Base-by-base conservation (phyloP, 1,139 yeast genomes). In the Yamadazyma siamensis region DNA sequence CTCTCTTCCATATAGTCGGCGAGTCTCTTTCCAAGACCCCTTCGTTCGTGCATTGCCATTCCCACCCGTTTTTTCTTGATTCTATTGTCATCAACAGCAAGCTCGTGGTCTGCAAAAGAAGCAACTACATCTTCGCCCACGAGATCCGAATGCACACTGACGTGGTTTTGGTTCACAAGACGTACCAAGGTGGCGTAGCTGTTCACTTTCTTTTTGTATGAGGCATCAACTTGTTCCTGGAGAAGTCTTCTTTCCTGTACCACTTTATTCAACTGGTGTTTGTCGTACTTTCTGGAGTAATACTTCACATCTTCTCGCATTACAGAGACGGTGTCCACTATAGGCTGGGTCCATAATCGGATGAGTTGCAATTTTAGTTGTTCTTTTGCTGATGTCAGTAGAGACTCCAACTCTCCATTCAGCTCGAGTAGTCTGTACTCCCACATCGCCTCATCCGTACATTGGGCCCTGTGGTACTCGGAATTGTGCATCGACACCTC, bases 131-230 rank as follows among this genome's bases (percentile, higher is more conserved):
- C 35, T 35, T 2, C 33, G 23, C 35, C 49, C 11, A 61, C 59
- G 6, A 67, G 38, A 29, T 66, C 71, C 2, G 65, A 51, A 39
- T 68, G 73, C 33, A 56, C 53, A 31, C 54, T 50, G 1, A 65
- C 53, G 1, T 41, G 29, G 6, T 54, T 44, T 3, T 39, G 24
- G 5, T 48, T 35, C 20, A 65, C 33, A 3, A 29, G 11, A 4
- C 28, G 21, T 3, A 50, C 25, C 6, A 65, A 32, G 4, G 25
- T 15, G 5, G 36, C 24, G 31, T 53, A 56, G n/a, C 34, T 42
- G 2, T 25, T 13, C 3, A 53, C 42, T 23, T 45, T 46, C 2
- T 21, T 16, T 28, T 55, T 49, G 36, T 54, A 65, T 27, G 50
- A 49, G 1, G 13, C 19, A 34, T 61, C 46, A 54, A 54, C 56